Conservation (phyloP, 495 filamentous ascomycete species). For the Articulospora tetracladia region DNA sequence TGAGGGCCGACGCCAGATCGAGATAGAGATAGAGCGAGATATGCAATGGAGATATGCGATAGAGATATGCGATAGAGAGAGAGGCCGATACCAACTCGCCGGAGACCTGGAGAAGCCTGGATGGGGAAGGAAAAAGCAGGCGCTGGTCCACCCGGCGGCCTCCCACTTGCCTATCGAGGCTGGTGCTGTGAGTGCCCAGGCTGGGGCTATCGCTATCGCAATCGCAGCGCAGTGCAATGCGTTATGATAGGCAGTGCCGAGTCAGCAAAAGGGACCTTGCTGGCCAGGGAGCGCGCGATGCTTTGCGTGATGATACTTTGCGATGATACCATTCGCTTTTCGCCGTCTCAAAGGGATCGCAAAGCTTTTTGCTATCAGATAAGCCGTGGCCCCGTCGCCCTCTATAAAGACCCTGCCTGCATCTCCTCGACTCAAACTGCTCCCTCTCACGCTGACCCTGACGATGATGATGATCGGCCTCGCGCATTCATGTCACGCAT, state of each 20-base stretch:
- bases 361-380: not conserved
- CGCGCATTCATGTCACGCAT: not conserved
- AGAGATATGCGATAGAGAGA: not conserved
- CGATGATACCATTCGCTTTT: not conserved
- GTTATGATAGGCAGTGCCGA: not conserved
- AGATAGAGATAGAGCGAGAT: not conserved
- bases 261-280: not conserved
- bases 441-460: too few relatives aligned
- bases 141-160: not conserved
- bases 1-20: not conserved
- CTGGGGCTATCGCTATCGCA: constrained; percentile 7
- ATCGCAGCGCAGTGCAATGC: constrained; percentile 9
- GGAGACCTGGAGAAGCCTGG: constrained; percentile 9
- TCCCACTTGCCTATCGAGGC: not conserved
- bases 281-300: not conserved
- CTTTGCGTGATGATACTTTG: not conserved
- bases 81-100: not conserved
- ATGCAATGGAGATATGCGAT: not conserved
- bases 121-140: not conserved
- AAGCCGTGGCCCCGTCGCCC: not conserved
- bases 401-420: not conserved
- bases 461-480: not conserved
- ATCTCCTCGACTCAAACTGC: not conserved
- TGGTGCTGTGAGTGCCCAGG: not conserved
- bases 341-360: not conserved